Percentiles rank a stretch among this genome's conserved stretches.
These are phyloP conservation scores for Laburnicola sp. DNA, from an alignment of 2,329 filamentous ascomycete species.

Conservation along the genomic window DNA sequence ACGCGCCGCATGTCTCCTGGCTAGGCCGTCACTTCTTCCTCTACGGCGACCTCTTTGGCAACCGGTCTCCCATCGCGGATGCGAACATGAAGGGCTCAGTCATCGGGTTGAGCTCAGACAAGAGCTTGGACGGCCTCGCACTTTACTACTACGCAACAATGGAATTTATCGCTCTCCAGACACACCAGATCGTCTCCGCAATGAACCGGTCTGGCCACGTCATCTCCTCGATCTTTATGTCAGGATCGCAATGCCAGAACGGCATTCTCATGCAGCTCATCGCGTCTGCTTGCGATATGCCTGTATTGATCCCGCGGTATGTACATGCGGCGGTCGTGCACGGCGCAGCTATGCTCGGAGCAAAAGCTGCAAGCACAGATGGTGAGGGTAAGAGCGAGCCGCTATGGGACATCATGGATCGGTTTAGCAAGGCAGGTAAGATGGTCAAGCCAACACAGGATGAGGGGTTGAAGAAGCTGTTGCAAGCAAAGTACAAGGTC, in stretches of 20 bases:
- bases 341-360: conserved; percentile 97
- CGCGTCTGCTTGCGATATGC: conserved; percentile 87
- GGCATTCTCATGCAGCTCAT: conserved; percentile 87
- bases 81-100: conserved; percentile 89
- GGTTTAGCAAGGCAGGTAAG: conserved; percentile 91
- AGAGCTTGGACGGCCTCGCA: conserved; percentile 82
- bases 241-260: conserved; percentile 96
- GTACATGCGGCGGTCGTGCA: conserved; percentile 95
- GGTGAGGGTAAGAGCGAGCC: conserved; percentile 77
- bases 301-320: conserved; percentile 89
- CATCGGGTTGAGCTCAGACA: conserved; percentile 84
- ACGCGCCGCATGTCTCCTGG: conserved; percentile 78
- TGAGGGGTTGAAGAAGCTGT: conserved; percentile 72
- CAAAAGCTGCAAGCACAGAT: conserved; percentile 88
- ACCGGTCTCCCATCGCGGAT: conserved; percentile 91
- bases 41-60: conserved; percentile 97
- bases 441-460: conserved; percentile 76
- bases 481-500: conserved; percentile 91
- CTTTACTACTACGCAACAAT: conserved; percentile 94
- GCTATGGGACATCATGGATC: conserved; percentile 96
- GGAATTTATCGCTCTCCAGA: conserved; percentile 98
- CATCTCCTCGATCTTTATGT: conserved; percentile 97
- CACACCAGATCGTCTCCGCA: conserved; percentile 87
- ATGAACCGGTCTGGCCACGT: conserved; percentile 91
- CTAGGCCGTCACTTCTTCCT: conserved; percentile 95